These are phyloP conservation scores for Cryptosporidium tyzzeri DNA, from an alignment of 169 alveolate species.

Conservation along the genomic window DNA sequence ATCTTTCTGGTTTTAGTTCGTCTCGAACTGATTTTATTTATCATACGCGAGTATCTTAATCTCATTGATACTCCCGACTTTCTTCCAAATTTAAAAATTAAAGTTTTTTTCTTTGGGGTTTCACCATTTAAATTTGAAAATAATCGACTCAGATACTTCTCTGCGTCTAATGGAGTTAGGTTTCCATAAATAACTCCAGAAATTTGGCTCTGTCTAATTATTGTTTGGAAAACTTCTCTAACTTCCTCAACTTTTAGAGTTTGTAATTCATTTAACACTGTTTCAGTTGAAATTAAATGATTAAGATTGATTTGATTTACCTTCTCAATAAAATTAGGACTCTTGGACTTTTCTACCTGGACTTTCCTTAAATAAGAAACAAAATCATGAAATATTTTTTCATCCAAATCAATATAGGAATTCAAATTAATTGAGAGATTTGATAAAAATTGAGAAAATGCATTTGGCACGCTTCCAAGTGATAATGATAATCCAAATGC, in stretches of 20 bases:
- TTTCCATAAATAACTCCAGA: slow-evolving; percentile 14
- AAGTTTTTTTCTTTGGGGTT: not conserved
- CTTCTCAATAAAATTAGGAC: not conserved
- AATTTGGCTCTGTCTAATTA: not conserved
- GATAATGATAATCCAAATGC: not conserved
- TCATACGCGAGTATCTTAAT: not conserved
- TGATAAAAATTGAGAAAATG: not conserved
- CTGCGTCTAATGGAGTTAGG: not conserved
- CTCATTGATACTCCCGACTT: not conserved
- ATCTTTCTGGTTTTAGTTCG: slow-evolving; percentile 7
- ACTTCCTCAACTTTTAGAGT: not conserved
- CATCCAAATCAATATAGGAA: not conserved
- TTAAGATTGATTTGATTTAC: not conserved
- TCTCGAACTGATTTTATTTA: not conserved
- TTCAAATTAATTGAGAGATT: not conserved
- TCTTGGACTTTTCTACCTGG: too few species aligned
- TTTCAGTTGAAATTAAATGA: not conserved
- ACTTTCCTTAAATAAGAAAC: not conserved
- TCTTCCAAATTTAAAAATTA: not conserved
- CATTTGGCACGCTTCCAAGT: not conserved
- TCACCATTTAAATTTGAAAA: not conserved
- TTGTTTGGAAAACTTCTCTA: not conserved
- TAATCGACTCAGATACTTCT: not conserved
- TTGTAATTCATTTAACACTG: not conserved
- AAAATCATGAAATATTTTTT: not conserved